Evolutionary conservation across 306 rosid species (phyloP), one percentile per base, ranked within the genome.

Genomic region (Cucurbita moschata): DNA sequence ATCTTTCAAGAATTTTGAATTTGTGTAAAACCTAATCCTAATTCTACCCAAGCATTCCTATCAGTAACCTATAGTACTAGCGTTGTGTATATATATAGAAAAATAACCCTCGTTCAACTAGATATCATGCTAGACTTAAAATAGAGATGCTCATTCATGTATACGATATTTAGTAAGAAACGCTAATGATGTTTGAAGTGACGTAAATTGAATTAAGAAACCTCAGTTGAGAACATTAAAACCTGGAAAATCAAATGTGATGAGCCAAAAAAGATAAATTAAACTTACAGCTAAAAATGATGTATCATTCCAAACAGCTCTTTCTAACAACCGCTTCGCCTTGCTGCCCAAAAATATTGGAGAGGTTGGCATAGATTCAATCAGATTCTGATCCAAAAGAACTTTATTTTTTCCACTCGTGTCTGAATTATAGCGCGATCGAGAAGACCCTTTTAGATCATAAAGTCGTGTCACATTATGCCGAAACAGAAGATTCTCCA

Each of bases 291-390:
- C 96, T 78, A 95, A 97, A 79, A 95, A 95, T 77, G 92, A 81
- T 9, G 97, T 89, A 76, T 95, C 99, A 30, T 95, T 95, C 99
- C 99, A 95, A 75, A 95, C 97, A 15, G 89, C 99, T 89, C 99
- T 85, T 79, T 91, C 97, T 75, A 95, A 79, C 85, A 83, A 35
- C 7, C 97, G 86, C 77, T 95, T 95, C 5, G 96, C 96, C 79
- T 95, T 95, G 88, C 84, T 87, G 75, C 97, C 96, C 78, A 94
- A 89, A 61, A 94, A 94, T 75, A 94, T 94, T 18, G 99, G 99
- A 82, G 90, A 86, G 23, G 99, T 94, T n/a, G 99, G 96, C 97
- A 94, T 94, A 77, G 97, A 91, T 81, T 94, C 99, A 72, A 94
- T 87, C 87, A 94, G 85, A 81, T 94, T 94, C 77, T 94, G 92